Percentiles rank a stretch among this genome's conserved stretches.
Conservation (phyloP, 2,329 filamentous ascomycete species). For the Zymoseptoria ardabiliae region DNA sequence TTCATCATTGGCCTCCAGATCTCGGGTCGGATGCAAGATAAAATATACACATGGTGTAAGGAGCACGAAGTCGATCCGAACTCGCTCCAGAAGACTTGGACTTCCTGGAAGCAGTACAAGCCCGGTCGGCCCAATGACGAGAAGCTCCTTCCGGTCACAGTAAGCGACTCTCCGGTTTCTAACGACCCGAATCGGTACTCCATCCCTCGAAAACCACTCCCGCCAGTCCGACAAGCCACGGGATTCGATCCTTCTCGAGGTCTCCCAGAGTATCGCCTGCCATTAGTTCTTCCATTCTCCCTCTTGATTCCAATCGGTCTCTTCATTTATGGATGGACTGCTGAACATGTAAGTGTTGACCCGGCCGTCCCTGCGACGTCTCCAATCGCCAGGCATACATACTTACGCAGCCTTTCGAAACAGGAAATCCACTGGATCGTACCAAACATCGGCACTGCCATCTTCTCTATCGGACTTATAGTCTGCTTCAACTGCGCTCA, state of each 20-base stretch:
- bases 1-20: constrained; percentile 42
- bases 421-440: constrained; percentile 20
- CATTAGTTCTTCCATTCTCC: constrained; percentile 45
- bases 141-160: background rate
- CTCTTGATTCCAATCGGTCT: constrained; percentile 19
- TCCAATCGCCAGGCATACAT: background rate
- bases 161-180: background rate
- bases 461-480: constrained; percentile 18
- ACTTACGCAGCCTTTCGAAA: background rate
- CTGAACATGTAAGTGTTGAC: background rate
- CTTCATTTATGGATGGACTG: constrained; percentile 22
- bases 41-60: constrained; percentile 18
- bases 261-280: constrained; percentile 35
- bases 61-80: constrained; percentile 15
- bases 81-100: constrained; percentile 8
- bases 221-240: background rate
- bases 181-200: background rate
- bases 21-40: constrained; percentile 15
- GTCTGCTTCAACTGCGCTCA: constrained; percentile 19
- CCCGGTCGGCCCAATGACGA: background rate
- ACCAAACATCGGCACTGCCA: constrained; percentile 18
- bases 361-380: background rate
- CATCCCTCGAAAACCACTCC: constrained; percentile 10
- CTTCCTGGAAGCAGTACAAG: constrained; percentile 6
- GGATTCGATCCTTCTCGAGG: constrained; percentile 26